Base-by-base conservation (phyloP, 805 yeast genomes). In the Kuraishia borneana region DNA sequence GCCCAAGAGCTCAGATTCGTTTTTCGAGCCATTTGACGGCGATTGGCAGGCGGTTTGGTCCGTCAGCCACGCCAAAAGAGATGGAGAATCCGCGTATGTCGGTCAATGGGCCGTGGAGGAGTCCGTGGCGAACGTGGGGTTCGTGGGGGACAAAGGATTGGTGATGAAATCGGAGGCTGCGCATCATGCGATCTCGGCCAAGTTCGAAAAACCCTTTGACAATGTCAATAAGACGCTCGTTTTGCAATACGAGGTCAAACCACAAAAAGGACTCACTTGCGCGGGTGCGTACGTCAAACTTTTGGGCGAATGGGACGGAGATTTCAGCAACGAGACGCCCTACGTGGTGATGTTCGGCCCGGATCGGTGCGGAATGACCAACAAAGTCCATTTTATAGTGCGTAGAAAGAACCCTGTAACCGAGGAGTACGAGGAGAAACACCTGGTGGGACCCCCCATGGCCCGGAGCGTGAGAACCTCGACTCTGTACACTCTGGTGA, bases 291-390 rank as follows among this genome's bases (percentile, higher is more conserved):
- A 87, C 58, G 54, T 88, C 43, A 88, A 88, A 61, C 61, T 88
- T 30, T 56, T 88, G 36, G 63, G 74, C 30, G 53, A 54, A 2
- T 46, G 54, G 3, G 49, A 54, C 12, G 62, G 58, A 23, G 70
- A 71, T 39, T 80, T 85, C 61, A 64, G 61, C 42, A 69, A 72
- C 39, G 74, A 65, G 19, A 68, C 94, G 3, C 83, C 87, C 2
- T 84, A 80, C 58, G 85, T 81, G 54, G 60, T 88, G 42, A 81
- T 88, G 89, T 88, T 88, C 61, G 96, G 96, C 16, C 96, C 96
- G 30, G 96, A 88, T 57, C 74, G 70, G 53, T 88, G 96, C 60
- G 95, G 94, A 3, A 51, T 74, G 35, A 69, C 79, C 30, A 83
- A 85, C 60, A 81, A 76, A 55, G 77, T 88, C 22, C 94, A 83